phyloP scores from a whole-genome alignment of 805 yeast species.

The Saccharomycopsis schoenii region DNA sequence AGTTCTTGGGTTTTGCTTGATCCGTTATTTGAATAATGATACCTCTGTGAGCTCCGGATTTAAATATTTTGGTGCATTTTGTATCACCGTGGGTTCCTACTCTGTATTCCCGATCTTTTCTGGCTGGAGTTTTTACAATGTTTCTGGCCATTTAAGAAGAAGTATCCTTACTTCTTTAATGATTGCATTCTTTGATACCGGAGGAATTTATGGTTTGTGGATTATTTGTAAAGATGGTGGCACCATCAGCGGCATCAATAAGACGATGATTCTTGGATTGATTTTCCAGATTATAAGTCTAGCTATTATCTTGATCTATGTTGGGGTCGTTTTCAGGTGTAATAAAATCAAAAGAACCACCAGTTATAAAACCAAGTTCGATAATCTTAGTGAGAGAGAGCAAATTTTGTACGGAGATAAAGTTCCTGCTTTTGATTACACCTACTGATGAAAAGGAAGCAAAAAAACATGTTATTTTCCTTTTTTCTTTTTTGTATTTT shows the following conservation, averaged over 20 bases:
- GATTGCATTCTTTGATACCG: slow-evolving; percentile 58
- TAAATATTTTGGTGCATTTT: slow-evolving; percentile 53
- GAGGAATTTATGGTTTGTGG: slow-evolving; percentile 49
- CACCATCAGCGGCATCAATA: not conserved
- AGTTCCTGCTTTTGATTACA: slow-evolving; percentile 16
- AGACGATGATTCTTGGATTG: not conserved
- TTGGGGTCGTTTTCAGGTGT: slow-evolving; percentile 22
- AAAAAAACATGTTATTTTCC: too few relatives aligned
- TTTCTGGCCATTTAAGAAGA: slow-evolving; percentile 52
- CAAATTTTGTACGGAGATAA: slow-evolving; percentile 15
- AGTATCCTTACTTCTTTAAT: slow-evolving; percentile 49
- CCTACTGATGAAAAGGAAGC: not conserved
- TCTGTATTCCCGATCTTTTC: slow-evolving; percentile 60
- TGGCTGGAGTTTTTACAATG: slow-evolving; percentile 56
- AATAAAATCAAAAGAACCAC: slow-evolving; percentile 23
- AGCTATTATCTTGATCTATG: slow-evolving; percentile 28
- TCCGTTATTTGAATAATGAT: slow-evolving; percentile 36
- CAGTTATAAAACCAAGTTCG: slow-evolving; percentile 10
- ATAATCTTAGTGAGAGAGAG: slow-evolving; percentile 5
- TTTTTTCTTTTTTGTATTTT: not conserved
- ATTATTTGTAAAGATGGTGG: not conserved
- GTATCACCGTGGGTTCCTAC: slow-evolving; percentile 48
- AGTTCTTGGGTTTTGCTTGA: slow-evolving; percentile 33
- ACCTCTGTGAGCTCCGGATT: slow-evolving; percentile 24
- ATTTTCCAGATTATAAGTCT: slow-evolving; percentile 22